These are phyloP conservation scores for Lanmaoa rubissima DNA, from an alignment of 768 basidiomycete species.

Conservation along the genomic window DNA sequence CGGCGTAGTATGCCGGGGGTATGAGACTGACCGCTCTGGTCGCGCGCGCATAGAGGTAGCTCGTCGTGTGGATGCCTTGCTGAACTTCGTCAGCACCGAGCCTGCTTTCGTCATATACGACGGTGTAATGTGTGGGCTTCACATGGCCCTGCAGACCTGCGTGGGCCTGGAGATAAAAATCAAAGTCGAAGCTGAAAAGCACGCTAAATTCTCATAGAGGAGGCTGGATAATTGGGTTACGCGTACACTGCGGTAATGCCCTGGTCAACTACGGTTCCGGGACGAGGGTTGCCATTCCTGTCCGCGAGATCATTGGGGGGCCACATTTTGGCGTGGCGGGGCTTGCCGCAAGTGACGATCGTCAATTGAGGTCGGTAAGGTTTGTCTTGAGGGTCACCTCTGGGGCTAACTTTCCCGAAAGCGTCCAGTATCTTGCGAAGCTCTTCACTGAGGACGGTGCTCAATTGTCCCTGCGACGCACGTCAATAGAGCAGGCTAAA, in stretches of 20 bases:
- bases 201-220: neutral
- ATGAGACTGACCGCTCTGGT: constrained; percentile 81
- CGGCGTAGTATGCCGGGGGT: constrained; percentile 78
- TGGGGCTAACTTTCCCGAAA: constrained; percentile 48
- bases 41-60: constrained; percentile 80
- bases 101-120: constrained; percentile 74
- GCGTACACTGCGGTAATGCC: constrained; percentile 70
- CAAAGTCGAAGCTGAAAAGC: constrained; percentile 52
- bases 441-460: constrained; percentile 57
- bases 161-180: constrained; percentile 73
- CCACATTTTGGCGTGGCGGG: constrained; percentile 57
- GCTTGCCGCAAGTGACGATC: constrained; percentile 81
- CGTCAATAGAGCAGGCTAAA: neutral
- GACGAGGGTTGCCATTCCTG: constrained; percentile 71
- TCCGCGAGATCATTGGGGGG: constrained; percentile 51
- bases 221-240: neutral
- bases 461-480: constrained; percentile 65
- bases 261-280: constrained; percentile 79
- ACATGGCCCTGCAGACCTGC: constrained; percentile 70
- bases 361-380: constrained; percentile 62
- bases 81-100: constrained; percentile 71
- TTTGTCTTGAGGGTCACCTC: constrained; percentile 39
- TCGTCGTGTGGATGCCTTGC: constrained; percentile 62
- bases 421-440: constrained; percentile 60
- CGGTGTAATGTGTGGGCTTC: constrained; percentile 74